phyloP scores from a whole-genome alignment of 2,329 filamentous ascomycete species.

The Triangularia verruculosa region DNA sequence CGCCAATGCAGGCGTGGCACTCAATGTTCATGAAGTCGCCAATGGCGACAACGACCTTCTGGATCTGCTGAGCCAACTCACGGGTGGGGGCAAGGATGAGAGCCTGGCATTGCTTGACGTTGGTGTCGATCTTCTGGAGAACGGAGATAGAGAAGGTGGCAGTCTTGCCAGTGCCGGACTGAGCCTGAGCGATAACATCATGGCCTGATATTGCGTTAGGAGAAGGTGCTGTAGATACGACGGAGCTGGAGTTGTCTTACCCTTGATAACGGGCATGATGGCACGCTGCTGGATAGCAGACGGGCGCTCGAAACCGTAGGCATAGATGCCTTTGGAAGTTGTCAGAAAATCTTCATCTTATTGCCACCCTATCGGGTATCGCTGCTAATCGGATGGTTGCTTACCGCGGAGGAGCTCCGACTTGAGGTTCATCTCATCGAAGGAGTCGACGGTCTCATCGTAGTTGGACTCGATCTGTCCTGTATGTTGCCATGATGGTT shows the following conservation, averaged over 20 bases:
- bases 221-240: conserved; percentile 18
- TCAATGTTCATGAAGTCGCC: conserved; percentile 99
- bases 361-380: conserved; percentile 16
- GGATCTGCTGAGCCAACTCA: conserved; percentile 98
- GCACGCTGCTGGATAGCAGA: conserved; percentile 99
- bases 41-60: conserved; percentile 98
- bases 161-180: conserved; percentile 99
- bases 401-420: conserved; percentile 91
- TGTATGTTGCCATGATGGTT: conserved; percentile 40
- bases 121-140: conserved; percentile 96
- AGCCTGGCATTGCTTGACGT: conserved; percentile 94
- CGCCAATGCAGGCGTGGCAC: conserved; percentile 99
- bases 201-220: conserved; percentile 56
- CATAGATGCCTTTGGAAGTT: conserved; percentile 72
- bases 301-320: conserved; percentile 99
- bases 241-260: conserved; percentile 48
- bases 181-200: conserved; percentile 99
- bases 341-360: conserved; percentile 24
- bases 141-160: conserved; percentile 99
- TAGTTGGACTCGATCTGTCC: conserved; percentile 99
- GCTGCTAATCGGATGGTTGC: conserved; percentile 30
- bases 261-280: conserved; percentile 99
- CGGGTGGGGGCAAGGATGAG: conserved; percentile 96
- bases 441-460: conserved; percentile 98
- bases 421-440: conserved; percentile 98